Percentiles rank a stretch among this genome's conserved stretches.
Conservation (phyloP, 495 filamentous ascomycete species). For the Penicillium cinerascens region DNA sequence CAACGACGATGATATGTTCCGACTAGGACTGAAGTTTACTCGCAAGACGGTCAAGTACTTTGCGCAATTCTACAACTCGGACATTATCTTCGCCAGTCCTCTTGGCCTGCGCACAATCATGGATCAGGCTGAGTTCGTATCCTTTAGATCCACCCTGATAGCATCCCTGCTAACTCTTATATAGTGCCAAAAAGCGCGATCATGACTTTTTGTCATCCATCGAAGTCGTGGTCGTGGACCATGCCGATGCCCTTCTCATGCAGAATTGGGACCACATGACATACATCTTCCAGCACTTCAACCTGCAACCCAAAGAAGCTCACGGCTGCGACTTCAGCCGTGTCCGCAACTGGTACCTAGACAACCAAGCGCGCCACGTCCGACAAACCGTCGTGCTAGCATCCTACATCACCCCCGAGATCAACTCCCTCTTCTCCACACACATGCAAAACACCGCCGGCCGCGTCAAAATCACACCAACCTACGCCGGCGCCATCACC, state of each 20-base stretch:
- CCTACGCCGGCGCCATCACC: constrained; percentile 63
- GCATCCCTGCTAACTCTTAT: constrained; percentile 9
- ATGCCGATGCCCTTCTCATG: constrained; percentile 91
- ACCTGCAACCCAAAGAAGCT: constrained; percentile 80
- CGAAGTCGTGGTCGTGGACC: constrained; percentile 84
- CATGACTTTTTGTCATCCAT: constrained; percentile 91
- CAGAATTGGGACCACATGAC: constrained; percentile 98
- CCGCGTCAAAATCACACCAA: constrained; percentile 64
- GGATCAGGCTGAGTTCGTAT: constrained; percentile 59
- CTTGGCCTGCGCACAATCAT: constrained; percentile 87
- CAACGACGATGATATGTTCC: constrained; percentile 96
- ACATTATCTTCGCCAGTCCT: constrained; percentile 88
- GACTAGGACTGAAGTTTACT: constrained; percentile 89
- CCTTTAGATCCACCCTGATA: neutral
- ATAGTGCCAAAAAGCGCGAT: constrained; percentile 69
- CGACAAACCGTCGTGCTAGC: constrained; percentile 80
- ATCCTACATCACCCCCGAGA: constrained; percentile 82
- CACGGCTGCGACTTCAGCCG: constrained; percentile 94
- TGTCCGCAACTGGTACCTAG: constrained; percentile 87
- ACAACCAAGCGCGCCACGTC: constrained; percentile 72
- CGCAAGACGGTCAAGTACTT: constrained; percentile 94
- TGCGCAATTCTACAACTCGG: constrained; percentile 91
- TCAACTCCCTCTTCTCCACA: constrained; percentile 73
- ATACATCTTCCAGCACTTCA: constrained; percentile 86
- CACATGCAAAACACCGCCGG: constrained; percentile 78